Percentiles rank a stretch among this genome's conserved stretches.
Evolutionary conservation across 116 monocot genomes (phyloP).

Genomic region (Phalaenopsis hybrid): DNA sequence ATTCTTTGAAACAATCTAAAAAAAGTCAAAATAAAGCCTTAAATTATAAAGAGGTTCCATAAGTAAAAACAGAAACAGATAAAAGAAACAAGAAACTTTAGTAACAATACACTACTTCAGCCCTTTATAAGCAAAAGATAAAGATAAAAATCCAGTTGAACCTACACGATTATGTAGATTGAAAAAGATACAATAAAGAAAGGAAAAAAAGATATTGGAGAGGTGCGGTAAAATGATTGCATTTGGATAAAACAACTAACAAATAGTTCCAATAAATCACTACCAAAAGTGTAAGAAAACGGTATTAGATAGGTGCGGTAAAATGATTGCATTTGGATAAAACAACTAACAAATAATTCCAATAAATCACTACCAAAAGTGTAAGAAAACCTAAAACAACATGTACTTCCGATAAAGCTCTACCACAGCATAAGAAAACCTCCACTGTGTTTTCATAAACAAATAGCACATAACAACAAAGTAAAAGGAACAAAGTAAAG

Average conservation of each 20-base stretch:
- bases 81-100: background rate
- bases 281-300: background rate
- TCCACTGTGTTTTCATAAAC: background rate
- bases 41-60: background rate
- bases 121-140: background rate
- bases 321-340: background rate
- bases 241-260: background rate
- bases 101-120: background rate
- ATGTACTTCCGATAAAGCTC: background rate
- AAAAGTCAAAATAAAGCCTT: background rate
- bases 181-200: background rate
- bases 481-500: background rate
- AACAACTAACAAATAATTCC: background rate
- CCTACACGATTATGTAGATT: background rate
- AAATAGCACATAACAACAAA: background rate
- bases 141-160: background rate
- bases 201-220: background rate
- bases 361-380: background rate
- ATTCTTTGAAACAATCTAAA: conserved; percentile 79
- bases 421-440: conserved; percentile 6
- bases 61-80: conserved; percentile 5
- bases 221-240: background rate
- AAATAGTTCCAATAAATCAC: background rate
- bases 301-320: too few relatives aligned
- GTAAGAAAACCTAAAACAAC: background rate